Base-by-base conservation (phyloP, 176 grass and related monocot species). In the Zoysia pacifica region DNA sequence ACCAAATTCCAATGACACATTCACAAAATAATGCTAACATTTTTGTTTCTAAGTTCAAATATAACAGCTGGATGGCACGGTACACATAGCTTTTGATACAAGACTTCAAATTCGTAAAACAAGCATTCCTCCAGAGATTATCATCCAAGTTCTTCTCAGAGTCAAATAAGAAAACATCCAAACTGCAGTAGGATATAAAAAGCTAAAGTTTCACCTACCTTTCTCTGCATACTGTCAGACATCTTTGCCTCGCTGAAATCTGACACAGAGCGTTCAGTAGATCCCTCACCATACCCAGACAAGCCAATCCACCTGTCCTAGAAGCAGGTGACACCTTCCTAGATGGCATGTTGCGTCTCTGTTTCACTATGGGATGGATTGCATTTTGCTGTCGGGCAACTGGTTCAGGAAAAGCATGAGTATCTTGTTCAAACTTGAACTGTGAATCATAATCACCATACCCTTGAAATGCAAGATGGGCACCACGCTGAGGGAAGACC, bases 191-290 rank as follows among this genome's bases (percentile, higher is more conserved):
- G 4, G 14, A 54, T 48, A 81, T 49, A 80, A 76, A 80, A 11
- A 74, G 63, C 7, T 12, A 0, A 44, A 72, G 38, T 36, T 72
- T 77, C 65, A 42, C 78, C 7, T 90, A 99, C 97, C 93, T 99
- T 99, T 84, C 97, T 86, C 83, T 99, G 97, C 62, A 79, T 96
- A 79, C 88, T 93, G 60, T 99, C 97, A 56, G 93, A 91, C 97
- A 99, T 99, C 83, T 92, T 99, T 88, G 56, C 61, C 51, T 69
- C 66, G 16, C 76, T 41, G 5, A 74, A 87, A 47, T 78, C 85
- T 46, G 93, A 59, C 18, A 65, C 73, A 18, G 79, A 82, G 69
- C 76, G 67, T 15, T 88, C 90, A 82, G 72, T 77, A 62, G 78
- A 81, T 60, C 79, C 90, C 38, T 91, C 90, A 11, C 70, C 84